Conservation (phyloP, 192 early-diverging fungal genomes). For the Dissophora globulifera region DNA sequence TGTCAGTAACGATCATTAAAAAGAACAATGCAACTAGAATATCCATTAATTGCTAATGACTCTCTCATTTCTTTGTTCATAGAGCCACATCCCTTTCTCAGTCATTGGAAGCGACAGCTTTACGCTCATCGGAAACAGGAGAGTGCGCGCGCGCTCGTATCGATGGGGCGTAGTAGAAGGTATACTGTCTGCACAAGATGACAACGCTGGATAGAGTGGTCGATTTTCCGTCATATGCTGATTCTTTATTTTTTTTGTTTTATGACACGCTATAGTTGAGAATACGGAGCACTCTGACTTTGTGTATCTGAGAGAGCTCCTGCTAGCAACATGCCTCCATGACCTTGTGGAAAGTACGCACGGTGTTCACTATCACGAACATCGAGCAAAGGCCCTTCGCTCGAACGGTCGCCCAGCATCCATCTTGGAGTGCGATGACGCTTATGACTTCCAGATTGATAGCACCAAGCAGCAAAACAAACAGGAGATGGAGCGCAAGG, state of each 20-base stretch:
- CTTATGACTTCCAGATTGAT: conserved; percentile 76
- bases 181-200: conserved; percentile 15
- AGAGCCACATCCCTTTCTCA: conserved; percentile 78
- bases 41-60: too few relatives aligned
- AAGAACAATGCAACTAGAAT: too few relatives aligned
- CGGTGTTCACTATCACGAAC: conserved; percentile 74
- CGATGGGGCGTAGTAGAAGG: conserved; percentile 83
- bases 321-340: conserved; percentile 73
- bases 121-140: conserved; percentile 65
- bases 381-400: conserved; percentile 73
- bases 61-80: too few relatives aligned
- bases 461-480: conserved; percentile 62
- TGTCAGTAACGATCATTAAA: too few relatives aligned
- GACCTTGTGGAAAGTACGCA: conserved; percentile 86
- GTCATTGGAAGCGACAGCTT: conserved; percentile 81
- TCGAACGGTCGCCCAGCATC: conserved; percentile 76
- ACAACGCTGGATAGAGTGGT: too few relatives aligned
- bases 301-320: conserved; percentile 70
- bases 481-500: conserved; percentile 77
- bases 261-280: conserved; percentile 61
- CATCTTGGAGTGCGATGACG: conserved; percentile 82
- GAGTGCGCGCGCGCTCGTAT: conserved; percentile 75
- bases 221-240: too few relatives aligned
- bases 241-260: background rate
- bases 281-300: conserved; percentile 82